These are phyloP conservation scores for Kwoniella newhampshirensis DNA, from an alignment of 768 basidiomycete species.

Conservation along the genomic window DNA sequence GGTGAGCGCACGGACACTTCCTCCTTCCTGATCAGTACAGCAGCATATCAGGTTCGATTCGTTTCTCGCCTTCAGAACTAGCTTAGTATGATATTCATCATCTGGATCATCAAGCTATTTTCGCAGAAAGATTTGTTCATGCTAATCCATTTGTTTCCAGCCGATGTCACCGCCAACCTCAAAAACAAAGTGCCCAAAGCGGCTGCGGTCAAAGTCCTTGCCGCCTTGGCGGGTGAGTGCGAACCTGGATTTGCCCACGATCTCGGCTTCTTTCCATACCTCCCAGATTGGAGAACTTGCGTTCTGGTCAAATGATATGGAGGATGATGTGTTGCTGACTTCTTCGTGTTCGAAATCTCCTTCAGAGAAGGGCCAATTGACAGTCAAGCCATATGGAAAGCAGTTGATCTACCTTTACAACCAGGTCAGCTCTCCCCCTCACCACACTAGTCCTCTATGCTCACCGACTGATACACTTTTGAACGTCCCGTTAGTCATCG, in stretches of 20 bases:
- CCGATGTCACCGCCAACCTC: slow-evolving; percentile 85
- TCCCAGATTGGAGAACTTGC: no score
- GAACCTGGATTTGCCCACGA: not conserved
- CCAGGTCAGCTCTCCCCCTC: no score
- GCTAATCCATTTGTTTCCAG: slow-evolving; percentile 44
- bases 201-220: slow-evolving; percentile 77
- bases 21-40: not conserved
- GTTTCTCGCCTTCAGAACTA: not conserved
- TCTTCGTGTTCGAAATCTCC: no score
- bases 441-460: no score
- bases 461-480: no score
- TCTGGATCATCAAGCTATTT: no score
- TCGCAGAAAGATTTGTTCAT: not conserved
- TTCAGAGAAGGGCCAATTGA: slow-evolving; percentile 72
- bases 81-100: no score
- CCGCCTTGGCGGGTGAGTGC: slow-evolving; percentile 63
- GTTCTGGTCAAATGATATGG: no score
- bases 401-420: slow-evolving; percentile 83
- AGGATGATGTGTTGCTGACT: not conserved
- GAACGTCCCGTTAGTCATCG: slow-evolving; percentile 57
- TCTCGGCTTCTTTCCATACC: not conserved
- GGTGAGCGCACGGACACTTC: slow-evolving; percentile 33
- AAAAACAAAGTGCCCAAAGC: slow-evolving; percentile 85
- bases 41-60: no score
- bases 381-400: slow-evolving; percentile 83